Evolutionary conservation across 2,329 filamentous ascomycete species (phyloP).

Genomic region (Chrysosporium keratinophilum): DNA sequence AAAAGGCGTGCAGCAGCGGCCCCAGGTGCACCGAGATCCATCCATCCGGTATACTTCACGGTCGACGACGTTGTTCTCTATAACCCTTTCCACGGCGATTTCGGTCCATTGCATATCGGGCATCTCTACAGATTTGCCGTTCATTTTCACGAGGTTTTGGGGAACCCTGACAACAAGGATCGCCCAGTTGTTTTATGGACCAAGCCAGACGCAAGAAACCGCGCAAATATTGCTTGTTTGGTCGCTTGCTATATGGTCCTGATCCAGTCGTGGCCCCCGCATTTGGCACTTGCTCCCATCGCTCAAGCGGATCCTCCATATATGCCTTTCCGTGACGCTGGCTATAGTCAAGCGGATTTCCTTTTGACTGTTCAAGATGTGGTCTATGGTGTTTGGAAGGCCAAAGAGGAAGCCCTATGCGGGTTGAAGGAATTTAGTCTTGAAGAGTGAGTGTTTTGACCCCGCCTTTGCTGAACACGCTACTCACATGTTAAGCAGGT

Average conservation of each 20-base stretch:
- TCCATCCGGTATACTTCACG: conserved; percentile 79
- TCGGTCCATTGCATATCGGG: conserved; percentile 92
- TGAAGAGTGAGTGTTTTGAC: conserved; percentile 55
- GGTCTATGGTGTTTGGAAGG: conserved; percentile 97
- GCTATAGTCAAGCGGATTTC: conserved; percentile 97
- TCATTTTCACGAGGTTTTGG: conserved; percentile 88
- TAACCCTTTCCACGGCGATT: conserved; percentile 98
- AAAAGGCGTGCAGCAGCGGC: conserved; percentile 57
- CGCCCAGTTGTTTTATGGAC: conserved; percentile 94
- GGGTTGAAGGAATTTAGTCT: conserved; percentile 88
- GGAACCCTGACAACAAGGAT: conserved; percentile 79
- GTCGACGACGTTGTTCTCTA: conserved; percentile 87
- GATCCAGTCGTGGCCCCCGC: conserved; percentile 94
- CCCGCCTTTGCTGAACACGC: neutral
- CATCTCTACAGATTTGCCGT: conserved; percentile 95
- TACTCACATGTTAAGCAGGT: conserved; percentile 38
- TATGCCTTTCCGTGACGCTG: conserved; percentile 97
- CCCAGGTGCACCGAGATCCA: conserved; percentile 39
- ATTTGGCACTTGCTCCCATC: conserved; percentile 88
- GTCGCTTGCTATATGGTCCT: conserved; percentile 98
- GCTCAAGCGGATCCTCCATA: conserved; percentile 92
- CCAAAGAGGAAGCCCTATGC: conserved; percentile 89
- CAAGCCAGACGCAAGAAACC: conserved; percentile 79
- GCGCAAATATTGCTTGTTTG: conserved; percentile 80
- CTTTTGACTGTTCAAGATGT: conserved; percentile 92